A percentile compares a stretch with the other conserved stretches of the same genome.
These are phyloP conservation scores for Metschnikowia proteae DNA, from an alignment of 805 yeast genomes.

Conservation along the genomic window DNA sequence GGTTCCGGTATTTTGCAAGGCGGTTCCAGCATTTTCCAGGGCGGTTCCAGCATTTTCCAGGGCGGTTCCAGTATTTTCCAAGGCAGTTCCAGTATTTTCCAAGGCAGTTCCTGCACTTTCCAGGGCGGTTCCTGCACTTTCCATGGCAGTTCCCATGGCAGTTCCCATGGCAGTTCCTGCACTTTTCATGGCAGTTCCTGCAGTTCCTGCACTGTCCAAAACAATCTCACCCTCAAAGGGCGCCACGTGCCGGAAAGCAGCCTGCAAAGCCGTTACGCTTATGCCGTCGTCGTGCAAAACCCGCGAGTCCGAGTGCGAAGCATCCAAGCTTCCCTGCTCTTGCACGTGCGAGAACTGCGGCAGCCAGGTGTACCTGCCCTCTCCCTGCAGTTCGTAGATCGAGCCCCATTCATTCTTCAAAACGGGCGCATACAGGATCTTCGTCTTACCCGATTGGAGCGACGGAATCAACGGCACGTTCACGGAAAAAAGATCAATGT, in stretches of 20 bases:
- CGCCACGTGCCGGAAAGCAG: conserved; percentile 57
- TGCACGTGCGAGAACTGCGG: conserved; percentile 77
- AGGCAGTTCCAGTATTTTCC: too few relatives aligned
- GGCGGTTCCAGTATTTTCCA: too few relatives aligned
- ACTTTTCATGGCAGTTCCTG: too few relatives aligned
- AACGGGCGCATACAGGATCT: conserved; percentile 71
- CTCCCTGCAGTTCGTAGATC: conserved; percentile 41
- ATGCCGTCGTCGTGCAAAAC: conserved; percentile 61
- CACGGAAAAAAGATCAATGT: conserved; percentile 71
- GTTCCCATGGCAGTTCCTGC: too few relatives aligned
- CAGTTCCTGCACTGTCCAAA: conserved; percentile 20
- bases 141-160: too few relatives aligned
- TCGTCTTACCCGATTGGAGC: conserved; percentile 53
- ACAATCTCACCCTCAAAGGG: conserved; percentile 56
- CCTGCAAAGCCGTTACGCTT: conserved; percentile 55
- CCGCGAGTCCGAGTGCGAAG: conserved; percentile 62
- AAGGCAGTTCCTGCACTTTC: too few relatives aligned
- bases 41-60: too few relatives aligned
- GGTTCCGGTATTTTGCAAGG: too few relatives aligned
- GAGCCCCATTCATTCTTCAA: conserved; percentile 78
- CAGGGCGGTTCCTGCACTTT: too few relatives aligned
- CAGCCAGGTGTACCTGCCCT: conserved; percentile 62
- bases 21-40: too few relatives aligned
- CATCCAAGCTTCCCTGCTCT: conserved; percentile 39
- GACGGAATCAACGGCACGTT: conserved; percentile 72